Conservation (phyloP, 78 protist genomes). For the Dictyostelium capitatum region DNA sequence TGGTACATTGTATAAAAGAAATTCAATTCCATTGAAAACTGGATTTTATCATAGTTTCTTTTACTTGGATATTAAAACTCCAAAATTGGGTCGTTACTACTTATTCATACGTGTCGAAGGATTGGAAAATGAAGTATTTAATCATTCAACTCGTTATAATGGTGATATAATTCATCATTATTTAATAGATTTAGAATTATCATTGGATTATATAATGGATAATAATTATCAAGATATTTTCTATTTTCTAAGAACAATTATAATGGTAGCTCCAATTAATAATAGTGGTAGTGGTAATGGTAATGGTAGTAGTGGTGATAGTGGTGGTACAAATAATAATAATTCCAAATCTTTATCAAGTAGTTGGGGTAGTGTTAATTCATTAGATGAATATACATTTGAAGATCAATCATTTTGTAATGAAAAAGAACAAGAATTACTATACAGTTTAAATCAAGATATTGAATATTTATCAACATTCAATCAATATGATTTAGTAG, state of each 20-base stretch:
- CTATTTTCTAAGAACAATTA: neutral
- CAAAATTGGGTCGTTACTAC: neutral
- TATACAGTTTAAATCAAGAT: slow-evolving; percentile 14
- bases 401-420: neutral
- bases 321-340: neutral
- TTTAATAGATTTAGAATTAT: neutral
- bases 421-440: neutral
- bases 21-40: neutral
- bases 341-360: neutral
- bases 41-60: slow-evolving; percentile 8
- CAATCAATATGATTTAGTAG: neutral
- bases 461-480: neutral
- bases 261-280: neutral
- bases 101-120: neutral
- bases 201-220: neutral
- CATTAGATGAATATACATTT: neutral
- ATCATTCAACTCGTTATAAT: neutral
- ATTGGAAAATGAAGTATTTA: neutral
- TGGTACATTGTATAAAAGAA: neutral
- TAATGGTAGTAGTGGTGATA: neutral
- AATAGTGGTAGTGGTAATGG: neutral
- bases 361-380: neutral
- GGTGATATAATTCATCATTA: neutral
- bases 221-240: neutral
- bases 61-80: neutral